These are phyloP conservation scores for Fusarium beomiforme DNA, from an alignment of 2,329 filamentous ascomycete species.

Conservation along the genomic window DNA sequence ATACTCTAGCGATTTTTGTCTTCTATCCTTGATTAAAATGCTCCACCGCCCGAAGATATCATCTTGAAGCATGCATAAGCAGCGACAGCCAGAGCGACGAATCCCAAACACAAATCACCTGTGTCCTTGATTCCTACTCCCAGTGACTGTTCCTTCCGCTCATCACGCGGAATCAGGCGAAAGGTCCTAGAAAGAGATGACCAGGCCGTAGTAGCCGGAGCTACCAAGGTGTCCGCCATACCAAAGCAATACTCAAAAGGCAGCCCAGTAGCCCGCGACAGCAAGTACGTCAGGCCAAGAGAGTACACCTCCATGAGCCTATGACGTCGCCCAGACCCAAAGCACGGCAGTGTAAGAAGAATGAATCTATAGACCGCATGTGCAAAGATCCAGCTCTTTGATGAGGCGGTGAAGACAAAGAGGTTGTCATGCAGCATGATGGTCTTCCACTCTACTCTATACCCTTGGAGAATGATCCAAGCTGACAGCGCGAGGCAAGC, in stretches of 20 bases:
- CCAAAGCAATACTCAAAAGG: conserved; percentile 5
- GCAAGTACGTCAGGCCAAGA: background rate
- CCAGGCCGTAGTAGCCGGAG: background rate
- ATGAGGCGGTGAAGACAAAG: background rate
- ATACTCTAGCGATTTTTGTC: too few species aligned
- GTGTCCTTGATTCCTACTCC: background rate
- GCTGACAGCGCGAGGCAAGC: background rate
- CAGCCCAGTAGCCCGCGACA: background rate
- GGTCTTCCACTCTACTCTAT: background rate
- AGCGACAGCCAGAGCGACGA: background rate
- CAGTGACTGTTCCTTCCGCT: background rate
- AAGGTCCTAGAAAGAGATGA: background rate
- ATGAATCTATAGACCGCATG: background rate
- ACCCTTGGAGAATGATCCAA: background rate
- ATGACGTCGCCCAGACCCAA: background rate
- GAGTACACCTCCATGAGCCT: background rate
- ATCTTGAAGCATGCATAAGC: background rate
- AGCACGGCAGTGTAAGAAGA: background rate
- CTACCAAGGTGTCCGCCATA: background rate
- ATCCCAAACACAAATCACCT: background rate
- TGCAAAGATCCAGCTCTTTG: background rate
- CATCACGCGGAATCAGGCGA: background rate
- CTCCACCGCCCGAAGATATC: background rate
- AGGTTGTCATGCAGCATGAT: background rate
- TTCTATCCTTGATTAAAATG: too few species aligned